Evolutionary conservation across 371 early-diverging fungal genomes (phyloP), one percentile per base, ranked within the genome.

Genomic region (Sanchytrium tribonematis): DNA sequence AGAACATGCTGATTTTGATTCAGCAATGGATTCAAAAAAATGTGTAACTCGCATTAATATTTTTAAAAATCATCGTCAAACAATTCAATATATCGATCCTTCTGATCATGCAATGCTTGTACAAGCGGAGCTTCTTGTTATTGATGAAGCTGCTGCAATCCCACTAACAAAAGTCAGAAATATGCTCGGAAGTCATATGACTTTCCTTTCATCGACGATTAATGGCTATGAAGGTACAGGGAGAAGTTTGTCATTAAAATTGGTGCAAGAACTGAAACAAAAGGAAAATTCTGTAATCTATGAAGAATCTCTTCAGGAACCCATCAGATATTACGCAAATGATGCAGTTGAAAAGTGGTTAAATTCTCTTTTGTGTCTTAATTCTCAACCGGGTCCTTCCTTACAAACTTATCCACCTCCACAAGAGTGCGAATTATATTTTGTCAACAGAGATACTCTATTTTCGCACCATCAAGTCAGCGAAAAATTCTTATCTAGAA

Each of bases 141-240:
- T 99, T 76, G 99, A 99, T 77, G 99, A 99, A 81, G 99, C 99
- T 29, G 99, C 99, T 27, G 98, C 98, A 28, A 96, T 99, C 77
- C 97, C 97, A 32, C 78, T 97, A 69, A 89, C 97, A 1, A 71
- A 90, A 66, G 94, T 98, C 2, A 86, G 86, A 75, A 85, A 84
- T 31, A 82, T 98, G 30, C 77, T 98, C 70, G 94, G 94, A 29
- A 89, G 91, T 28, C 94, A 95, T 75, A 82, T 96, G 17, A 91
- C 96, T 17, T 93, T 97, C 72, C 91, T 99, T 90, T 90, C 99
- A 0, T 94, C 98, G 12, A 99, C 99, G 31, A 91, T 95, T 74
- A 93, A 93, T 75, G 99, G 99, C 68, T 99, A 99, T 78, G 99
- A 99, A 82, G 99, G 99, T 70, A 99, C 99, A 0, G 99, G 99